Evolutionary conservation across 257 asterid species (phyloP).

Genomic region (Vinca minor): DNA sequence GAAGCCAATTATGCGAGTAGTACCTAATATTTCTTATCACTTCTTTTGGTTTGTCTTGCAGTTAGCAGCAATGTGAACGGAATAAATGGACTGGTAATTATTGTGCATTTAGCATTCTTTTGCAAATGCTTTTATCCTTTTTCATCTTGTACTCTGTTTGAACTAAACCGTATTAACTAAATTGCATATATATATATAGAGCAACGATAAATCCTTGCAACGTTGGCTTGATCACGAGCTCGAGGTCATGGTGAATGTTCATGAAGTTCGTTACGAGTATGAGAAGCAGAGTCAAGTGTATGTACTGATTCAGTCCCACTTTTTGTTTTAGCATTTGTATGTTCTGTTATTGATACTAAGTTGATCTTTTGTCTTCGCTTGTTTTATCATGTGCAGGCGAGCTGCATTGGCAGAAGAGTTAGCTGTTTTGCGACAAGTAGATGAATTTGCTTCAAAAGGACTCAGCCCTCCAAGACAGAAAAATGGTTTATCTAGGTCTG

Average conservation of each 20-base stretch:
- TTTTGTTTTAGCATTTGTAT: not conserved
- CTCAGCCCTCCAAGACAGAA: slow-evolving; percentile 82
- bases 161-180: slow-evolving; percentile 6
- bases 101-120: slow-evolving; percentile 6
- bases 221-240: slow-evolving; percentile 98
- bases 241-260: slow-evolving; percentile 95
- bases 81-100: slow-evolving; percentile 61
- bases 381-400: slow-evolving; percentile 52
- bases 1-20: not conserved
- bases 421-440: slow-evolving; percentile 79
- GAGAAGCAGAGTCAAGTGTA: slow-evolving; percentile 99
- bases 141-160: slow-evolving; percentile 7
- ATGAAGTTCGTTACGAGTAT: slow-evolving; percentile 96
- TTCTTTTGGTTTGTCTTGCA: slow-evolving; percentile 28
- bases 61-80: slow-evolving; percentile 71
- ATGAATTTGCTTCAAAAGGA: slow-evolving; percentile 82
- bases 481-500: slow-evolving; percentile 77
- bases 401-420: slow-evolving; percentile 95
- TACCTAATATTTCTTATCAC: slow-evolving; percentile 5
- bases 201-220: slow-evolving; percentile 76
- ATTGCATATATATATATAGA: slow-evolving; percentile 36
- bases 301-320: slow-evolving; percentile 24
- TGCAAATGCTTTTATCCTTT: slow-evolving; percentile 8
- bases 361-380: slow-evolving; percentile 9
- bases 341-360: slow-evolving; percentile 1